Evolutionary conservation across 139 green algal genomes (phyloP).

Genomic region (Haematococcus lacustris): DNA sequence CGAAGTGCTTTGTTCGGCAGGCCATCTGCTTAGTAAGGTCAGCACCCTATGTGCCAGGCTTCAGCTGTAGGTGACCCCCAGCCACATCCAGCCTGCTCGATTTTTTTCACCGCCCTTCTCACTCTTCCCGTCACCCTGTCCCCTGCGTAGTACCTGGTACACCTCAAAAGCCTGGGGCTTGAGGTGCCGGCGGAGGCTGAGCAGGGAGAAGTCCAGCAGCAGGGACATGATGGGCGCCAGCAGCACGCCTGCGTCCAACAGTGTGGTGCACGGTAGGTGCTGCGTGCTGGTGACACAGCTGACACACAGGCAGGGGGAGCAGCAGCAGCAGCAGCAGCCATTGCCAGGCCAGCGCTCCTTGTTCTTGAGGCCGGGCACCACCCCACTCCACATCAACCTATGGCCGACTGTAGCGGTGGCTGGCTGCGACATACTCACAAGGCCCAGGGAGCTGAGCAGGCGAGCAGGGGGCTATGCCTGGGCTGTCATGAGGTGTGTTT

Average conservation of each 20-base stretch:
- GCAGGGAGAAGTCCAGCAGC: slow-evolving; percentile 33
- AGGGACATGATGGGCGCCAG: slow-evolving; percentile 33
- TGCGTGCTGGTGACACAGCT: not conserved
- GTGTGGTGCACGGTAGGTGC: not conserved
- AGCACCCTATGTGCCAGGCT: too few species aligned
- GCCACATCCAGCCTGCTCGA: too few species aligned
- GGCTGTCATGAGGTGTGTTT: not conserved
- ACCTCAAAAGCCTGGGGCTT: not conserved
- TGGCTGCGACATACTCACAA: not conserved
- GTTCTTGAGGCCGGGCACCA: not conserved
- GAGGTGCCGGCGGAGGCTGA: not conserved
- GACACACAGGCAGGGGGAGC: not conserved
- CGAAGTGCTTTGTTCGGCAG: too few species aligned
- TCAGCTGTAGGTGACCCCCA: too few species aligned
- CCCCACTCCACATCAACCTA: not conserved
- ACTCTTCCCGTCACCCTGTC: too few species aligned
- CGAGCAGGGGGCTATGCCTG: not conserved
- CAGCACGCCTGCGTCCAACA: slow-evolving; percentile 8
- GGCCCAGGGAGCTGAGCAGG: not conserved
- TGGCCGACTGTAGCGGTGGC: not conserved
- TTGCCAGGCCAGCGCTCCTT: not conserved
- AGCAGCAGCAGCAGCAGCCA: not conserved
- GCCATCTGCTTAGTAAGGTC: too few species aligned
- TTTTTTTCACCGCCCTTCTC: too few species aligned
- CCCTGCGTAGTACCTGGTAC: too few species aligned